Base-by-base conservation (phyloP, 257 asterid species). In the Solanum chaucha region DNA sequence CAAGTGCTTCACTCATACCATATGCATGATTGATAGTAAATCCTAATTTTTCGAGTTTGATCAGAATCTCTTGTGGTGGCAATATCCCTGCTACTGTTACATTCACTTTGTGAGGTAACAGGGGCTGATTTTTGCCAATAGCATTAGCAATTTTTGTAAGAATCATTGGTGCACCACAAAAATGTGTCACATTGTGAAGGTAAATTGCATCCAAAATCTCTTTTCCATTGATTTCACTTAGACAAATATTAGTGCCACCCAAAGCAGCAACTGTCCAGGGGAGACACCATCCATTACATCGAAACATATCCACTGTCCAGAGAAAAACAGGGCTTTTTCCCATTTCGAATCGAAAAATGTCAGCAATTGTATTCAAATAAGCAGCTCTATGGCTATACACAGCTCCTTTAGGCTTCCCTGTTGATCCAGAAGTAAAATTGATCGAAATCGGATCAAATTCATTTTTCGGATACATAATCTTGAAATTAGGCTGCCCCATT, bases 271-370 rank as follows among this genome's bases (percentile, higher is more conserved):
- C 68, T 24, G 90, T 91, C 98, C 98, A 95, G 8, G 98, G 89
- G 88, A 93, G 87, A 83, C 95, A 93, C 98, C 98, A 95, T 3
- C 98, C 98, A 5, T 91, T 95, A 89, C 97, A 94, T 14, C 95
- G 96, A 40, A 95, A 95, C 98, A 93, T 94, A 13, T 94, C 97
- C 14, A 94, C 95, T 0, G 93, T 92, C 98, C 98, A 94, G 2
- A 94, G 81, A 48, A 91, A 92, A 15, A 93, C 93, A 0, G 97
- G 94, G 92, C 13, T 38, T 5, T 92, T 85, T 3, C 61, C 72
- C 94, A 90, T 91, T 73, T 89, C 94, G 11, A 41, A 72, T 13
- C 93, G 90, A 36, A 93, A 90, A 70, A 91, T 82, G 20, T 83
- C 88, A 2, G 94, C 93, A 12, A 93, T 61, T 6, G 98, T 88